Evolutionary conservation across 371 early-diverging fungal genomes (phyloP), one percentile per base, ranked within the genome.

Genomic region (Cokeromyces recurvatus): DNA sequence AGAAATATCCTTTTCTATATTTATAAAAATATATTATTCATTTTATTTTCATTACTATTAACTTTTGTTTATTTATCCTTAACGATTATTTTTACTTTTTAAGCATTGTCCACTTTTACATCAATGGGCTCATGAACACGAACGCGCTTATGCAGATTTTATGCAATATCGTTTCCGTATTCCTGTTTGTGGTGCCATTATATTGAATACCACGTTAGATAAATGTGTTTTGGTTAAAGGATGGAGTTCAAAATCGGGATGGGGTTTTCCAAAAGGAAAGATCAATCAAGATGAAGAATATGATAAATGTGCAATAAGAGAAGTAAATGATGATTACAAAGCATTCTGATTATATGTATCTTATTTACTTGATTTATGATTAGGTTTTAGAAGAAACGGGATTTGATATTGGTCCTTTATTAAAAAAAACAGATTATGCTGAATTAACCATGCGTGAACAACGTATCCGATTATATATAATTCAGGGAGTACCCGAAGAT

Each of bases 251-350:
- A 78, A 78, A 38, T 77, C 89, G 29, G 85, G 88, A 21, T 99
- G 97, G 94, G 91, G 95, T 6, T 99, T 99, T 62, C 99, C 99
- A 17, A 94, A 91, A 45, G 99, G 99, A n/a, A 99, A 99, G 60
- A 97, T 98, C 65, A 95, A 95, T 70, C 88, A 94, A 68, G 89
- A 91, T 49, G 99, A 99, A 69, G 81, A 80, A 32, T 92, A 92
- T 54, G 71, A 81, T 40, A 74, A 77, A 24, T 99, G 99, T 75
- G 99, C 99, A 11, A 81, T 89, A 47, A 84, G 99, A 50, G 99
- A 99, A 74, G 69, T 68, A 56, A 27, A 32, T 12, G 3, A n/a
- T n/a, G n/a, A n/a, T n/a, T n/a, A n/a, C n/a, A n/a, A n/a, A n/a
- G n/a, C n/a, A n/a, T n/a, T n/a, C n/a, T n/a, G n/a, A n/a, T n/a